Evolutionary conservation across 2,329 filamentous ascomycete species (phyloP), one percentile per base, ranked within the genome.

Genomic region (Colletotrichum sp.): DNA sequence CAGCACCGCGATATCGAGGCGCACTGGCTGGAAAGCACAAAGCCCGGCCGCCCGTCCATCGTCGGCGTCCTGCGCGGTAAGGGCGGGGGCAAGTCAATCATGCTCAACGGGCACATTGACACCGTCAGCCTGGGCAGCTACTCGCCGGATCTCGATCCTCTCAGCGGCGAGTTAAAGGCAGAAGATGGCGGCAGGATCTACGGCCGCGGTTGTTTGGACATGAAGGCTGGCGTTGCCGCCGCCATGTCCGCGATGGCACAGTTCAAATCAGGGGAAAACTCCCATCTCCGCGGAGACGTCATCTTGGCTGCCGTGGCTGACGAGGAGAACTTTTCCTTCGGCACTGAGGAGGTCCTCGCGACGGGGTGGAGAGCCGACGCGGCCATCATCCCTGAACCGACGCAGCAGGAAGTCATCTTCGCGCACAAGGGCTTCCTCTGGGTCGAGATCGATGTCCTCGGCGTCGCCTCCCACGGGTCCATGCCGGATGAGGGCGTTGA

Each of bases 31-130:
- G 89, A 91, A 77, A 82, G 84, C 3, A 84, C 81, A 13, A 62
- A 62, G 0, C 79, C 83, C 4, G 88, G 88, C 0, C 84, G 89
- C 0, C 89, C 90, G 1, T 91, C 89, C 0, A 83, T 91, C 1
- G 83, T 91, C 4, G 89, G 87, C 0, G 81, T 90, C 1, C 82
- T 86, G 2, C 85, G 86, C 5, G 89, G 90, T 3, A 83, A 81
- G 1, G 88, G 89, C 0, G 85, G 83, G 1, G 89, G 88, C 7
- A 87, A 87, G 72, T 87, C 82, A 2, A 79, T 90, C 7, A 89
- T 90, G 86, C 81, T 91, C 55, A 90, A 90, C 28, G 89, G 89
- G 0, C 89, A 91, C 74, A 84, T 88, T 1, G 89, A 91, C 69
- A 91, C 89, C 0, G 89, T 90, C 7, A 90, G 86, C 8, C 78